Evolutionary conservation across 73 alveolate genomes (phyloP), one percentile per base, ranked within the genome.

Genomic region (Tetrahymena borealis): DNA sequence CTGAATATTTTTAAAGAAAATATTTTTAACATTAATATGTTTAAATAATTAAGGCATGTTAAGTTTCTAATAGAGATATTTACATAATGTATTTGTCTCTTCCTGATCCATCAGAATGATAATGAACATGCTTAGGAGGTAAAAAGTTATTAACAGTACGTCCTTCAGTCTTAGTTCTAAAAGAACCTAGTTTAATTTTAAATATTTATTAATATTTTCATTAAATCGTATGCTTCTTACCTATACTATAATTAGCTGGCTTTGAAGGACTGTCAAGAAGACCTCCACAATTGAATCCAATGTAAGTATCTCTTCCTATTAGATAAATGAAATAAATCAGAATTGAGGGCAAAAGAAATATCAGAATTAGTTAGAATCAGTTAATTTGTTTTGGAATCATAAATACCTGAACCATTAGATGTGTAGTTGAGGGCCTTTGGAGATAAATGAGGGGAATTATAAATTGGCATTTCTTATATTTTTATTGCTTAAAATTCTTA

Each of bases 251-350:
- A 60, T 60, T 60, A n/a, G 85, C 85, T 24, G 85, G 85, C 31
- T 60, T 60, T 10, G 85, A 60, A 18, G 85, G 85, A 18, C 37
- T 35, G 9, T 60, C 85, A 60, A 91, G 90, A 24, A 91, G 60
- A 77, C 95, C 95, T 20, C 95, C 95, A 79, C 90, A 78, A 91
- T 91, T 91, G 38, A 35, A 78, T 38, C 60, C 32, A 18, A 91
- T 79, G 36, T 91, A 91, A 7, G 92, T 35, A 91, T 91, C 95
- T 37, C 95, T 78, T 11, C 95, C 95, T 91, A 32, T 32, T 78
- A 7, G 15, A 15, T 24, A 60, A 5, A 60, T 60, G n/a, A 18
- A n/a, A 60, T 24, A 60, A 39, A 39, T 9, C 43, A 7, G 12
- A 39, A 39, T 39, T 39, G 43, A 39, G 12, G 43, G 43, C n/a